Base-by-base conservation (phyloP, 129 eudicot genomes). In the Flaveria ramosissima region DNA sequence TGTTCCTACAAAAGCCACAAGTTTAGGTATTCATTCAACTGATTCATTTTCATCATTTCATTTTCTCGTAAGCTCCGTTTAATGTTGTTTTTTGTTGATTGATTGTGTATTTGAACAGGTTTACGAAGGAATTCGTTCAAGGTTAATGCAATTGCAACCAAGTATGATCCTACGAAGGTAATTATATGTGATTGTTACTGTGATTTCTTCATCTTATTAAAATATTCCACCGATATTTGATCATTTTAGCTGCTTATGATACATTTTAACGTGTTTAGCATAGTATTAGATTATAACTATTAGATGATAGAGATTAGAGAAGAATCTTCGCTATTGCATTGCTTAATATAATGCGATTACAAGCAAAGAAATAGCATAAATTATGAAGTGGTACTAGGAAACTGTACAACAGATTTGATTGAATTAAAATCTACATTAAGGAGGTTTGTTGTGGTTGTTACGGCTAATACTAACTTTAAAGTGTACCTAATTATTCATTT, bases 121-220 rank as follows among this genome's bases (percentile, higher is more conserved):
- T 21, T 83, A n/a, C 61, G 72, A 71, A 83, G 80, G 52, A 86
- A 73, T 59, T 69, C 86, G 0, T 32, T 88, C 65, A 88, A 85
- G 85, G 88, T 93, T 52, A 86, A 81, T 76, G 98, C 98, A 57
- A 81, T 90, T 86, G 83, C 92, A 24, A 82, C 76, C 76, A 85
- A 81, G 73, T 78, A 82, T 70, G 98, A 90, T 45, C 97, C 98
- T 21, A 50, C 96, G 2, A 93, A 93, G 98, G 98, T 93, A 36
- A 5, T 27, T 65, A 10, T 74, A 32, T 57, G 9, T 68, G 9
- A 24, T 63, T 76, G 2, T 32, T 30, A 2, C 2, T 36, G 27
- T 60, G 19, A 17, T 57, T 20, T 13, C 47, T 75, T 19, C 14
- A 11, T 10, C 17, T 17, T 65, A 19, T 2, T 9, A 14, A 1